Evolutionary conservation across 2,329 filamentous ascomycete genomes (phyloP).

Genomic region (Diaporthe capsici): DNA sequence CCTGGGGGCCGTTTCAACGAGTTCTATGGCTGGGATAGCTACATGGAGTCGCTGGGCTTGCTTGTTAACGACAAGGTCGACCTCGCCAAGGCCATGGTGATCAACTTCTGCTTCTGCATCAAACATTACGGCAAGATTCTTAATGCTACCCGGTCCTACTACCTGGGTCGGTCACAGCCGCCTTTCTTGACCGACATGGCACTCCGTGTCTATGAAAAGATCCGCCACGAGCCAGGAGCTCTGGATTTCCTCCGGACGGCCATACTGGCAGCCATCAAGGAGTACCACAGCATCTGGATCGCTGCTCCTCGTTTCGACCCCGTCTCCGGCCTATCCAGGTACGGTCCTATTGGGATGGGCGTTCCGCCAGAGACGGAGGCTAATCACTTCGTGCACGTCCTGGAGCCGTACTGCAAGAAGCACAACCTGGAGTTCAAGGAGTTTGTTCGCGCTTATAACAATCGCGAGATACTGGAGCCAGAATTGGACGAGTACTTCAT

Average conservation of each 20-base stretch:
- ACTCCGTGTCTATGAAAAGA: constrained; percentile 91
- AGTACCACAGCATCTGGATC: constrained; percentile 93
- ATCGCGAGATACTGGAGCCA: constrained; percentile 81
- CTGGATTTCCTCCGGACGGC: constrained; percentile 85
- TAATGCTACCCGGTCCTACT: constrained; percentile 97
- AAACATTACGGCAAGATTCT: constrained; percentile 98
- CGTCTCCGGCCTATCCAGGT: constrained; percentile 84
- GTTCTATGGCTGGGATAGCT: constrained; percentile 98
- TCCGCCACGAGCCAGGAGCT: constrained; percentile 86
- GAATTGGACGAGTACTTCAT: constrained; percentile 96
- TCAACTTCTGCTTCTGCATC: constrained; percentile 98
- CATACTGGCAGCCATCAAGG: constrained; percentile 94
- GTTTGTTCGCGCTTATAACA: constrained; percentile 92
- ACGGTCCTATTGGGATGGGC: constrained; percentile 85
- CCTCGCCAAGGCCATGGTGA: constrained; percentile 93
- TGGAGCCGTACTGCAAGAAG: constrained; percentile 87
- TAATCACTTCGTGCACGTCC: constrained; percentile 86
- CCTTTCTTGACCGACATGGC: constrained; percentile 99
- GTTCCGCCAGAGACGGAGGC: constrained; percentile 94
- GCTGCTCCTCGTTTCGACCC: constrained; percentile 82
- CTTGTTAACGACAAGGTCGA: constrained; percentile 88
- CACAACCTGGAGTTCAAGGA: constrained; percentile 84
- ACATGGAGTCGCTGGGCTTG: constrained; percentile 95
- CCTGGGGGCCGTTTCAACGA: constrained; percentile 98
- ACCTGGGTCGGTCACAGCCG: constrained; percentile 92